phyloP scores from a whole-genome alignment of 73 alveolate species.

The Paramecium pentaurelia region DNA sequence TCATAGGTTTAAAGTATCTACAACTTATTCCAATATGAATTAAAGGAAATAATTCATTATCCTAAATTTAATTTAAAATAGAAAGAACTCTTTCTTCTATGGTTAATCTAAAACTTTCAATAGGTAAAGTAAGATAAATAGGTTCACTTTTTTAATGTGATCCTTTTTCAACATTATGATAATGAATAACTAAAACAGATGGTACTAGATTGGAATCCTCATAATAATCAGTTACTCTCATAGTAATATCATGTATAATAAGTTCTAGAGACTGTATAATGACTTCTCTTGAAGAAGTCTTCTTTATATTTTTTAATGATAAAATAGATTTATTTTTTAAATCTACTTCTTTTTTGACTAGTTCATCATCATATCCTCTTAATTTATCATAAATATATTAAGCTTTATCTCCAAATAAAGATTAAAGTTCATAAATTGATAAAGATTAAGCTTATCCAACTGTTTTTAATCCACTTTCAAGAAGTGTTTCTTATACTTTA shows the following conservation, averaged over 20 bases:
- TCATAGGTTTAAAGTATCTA: not conserved
- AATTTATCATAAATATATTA: conserved; percentile 5
- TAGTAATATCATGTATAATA: not conserved
- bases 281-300: not conserved
- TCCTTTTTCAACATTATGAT: not conserved
- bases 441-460: not conserved
- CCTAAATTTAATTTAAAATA: not conserved
- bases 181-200: not conserved
- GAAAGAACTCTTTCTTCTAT: not conserved
- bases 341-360: conserved; percentile 19
- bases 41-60: not conserved
- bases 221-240: conserved; percentile 30
- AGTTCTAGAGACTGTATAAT: not conserved
- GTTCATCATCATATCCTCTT: conserved; percentile 33
- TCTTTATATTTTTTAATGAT: not conserved
- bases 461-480: not conserved
- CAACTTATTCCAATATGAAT: conserved; percentile 30
- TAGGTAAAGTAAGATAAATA: not conserved
- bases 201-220: conserved; percentile 24
- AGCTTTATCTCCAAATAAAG: not conserved
- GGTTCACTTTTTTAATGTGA: conserved; percentile 38
- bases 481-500: not conserved
- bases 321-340: conserved; percentile 4
- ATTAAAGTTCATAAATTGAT: not conserved
- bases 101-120: not conserved